Percentiles rank a stretch among this genome's conserved stretches.
Conservation (phyloP, 192 early-diverging fungal genomes). For the Entomortierella chlamydospora region DNA sequence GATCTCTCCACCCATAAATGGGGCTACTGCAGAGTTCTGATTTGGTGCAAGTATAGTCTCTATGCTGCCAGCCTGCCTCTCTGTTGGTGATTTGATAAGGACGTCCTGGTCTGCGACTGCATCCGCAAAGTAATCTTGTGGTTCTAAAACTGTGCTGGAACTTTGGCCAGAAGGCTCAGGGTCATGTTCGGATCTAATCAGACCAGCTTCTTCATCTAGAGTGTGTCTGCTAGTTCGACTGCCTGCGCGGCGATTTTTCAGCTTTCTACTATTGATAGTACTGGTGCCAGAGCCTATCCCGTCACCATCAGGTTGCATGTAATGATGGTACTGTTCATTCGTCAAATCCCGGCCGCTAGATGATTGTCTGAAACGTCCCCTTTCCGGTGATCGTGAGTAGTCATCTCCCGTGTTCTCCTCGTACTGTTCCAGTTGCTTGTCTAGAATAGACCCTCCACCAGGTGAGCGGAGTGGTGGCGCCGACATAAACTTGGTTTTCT, state of each 20-base stretch:
- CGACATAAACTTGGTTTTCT: slow-evolving; percentile 30
- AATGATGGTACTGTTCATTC: slow-evolving; percentile 33
- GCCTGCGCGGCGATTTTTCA: slow-evolving; percentile 36
- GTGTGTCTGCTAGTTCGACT: slow-evolving; percentile 33
- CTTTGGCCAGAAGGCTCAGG: background rate
- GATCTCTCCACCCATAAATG: slow-evolving; percentile 64
- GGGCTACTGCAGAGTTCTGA: slow-evolving; percentile 6
- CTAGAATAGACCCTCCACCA: slow-evolving; percentile 62
- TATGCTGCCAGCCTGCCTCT: background rate
- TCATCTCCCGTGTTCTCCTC: slow-evolving; percentile 54
- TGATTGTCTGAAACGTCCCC: slow-evolving; percentile 28
- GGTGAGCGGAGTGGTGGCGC: slow-evolving; percentile 53
- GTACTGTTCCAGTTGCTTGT: slow-evolving; percentile 61
- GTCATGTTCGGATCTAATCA: slow-evolving; percentile 3
- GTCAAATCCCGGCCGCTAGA: slow-evolving; percentile 21
- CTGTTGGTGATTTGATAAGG: slow-evolving; percentile 6
- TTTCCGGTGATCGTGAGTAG: slow-evolving; percentile 41
- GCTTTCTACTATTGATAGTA: slow-evolving; percentile 15
- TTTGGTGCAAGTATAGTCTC: slow-evolving; percentile 13
- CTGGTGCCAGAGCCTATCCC: slow-evolving; percentile 18
- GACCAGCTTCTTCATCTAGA: slow-evolving; percentile 11
- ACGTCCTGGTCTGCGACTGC: background rate
- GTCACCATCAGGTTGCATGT: slow-evolving; percentile 20
- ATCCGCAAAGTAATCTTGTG: slow-evolving; percentile 32
- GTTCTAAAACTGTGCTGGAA: slow-evolving; percentile 12